Base-by-base conservation (phyloP, 108 stramenopile genomes). In the Discostella stelligeroides region DNA sequence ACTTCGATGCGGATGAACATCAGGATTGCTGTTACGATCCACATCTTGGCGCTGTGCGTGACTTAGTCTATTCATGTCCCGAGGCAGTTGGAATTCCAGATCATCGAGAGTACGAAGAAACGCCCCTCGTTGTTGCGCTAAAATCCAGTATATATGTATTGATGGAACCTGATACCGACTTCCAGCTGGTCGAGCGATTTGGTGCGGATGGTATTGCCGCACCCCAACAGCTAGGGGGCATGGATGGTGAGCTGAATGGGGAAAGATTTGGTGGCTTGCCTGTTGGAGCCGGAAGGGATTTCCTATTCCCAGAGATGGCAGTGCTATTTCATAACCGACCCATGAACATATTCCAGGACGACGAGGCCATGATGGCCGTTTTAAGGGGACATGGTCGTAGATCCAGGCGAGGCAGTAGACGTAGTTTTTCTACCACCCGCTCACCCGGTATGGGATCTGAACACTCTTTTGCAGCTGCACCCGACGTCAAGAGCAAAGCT, bases 21-120 rank as follows among this genome's bases (percentile, higher is more conserved):
- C 71, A 72, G 41, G 71, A 72, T 42, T 72, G 71, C 48, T 63
- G 55, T 41, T 72, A 55, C 27, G 62, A 57, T 43, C 71, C 71
- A 8, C 69, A 70, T 15, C 61, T 75, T 15, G 74, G 69, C 41
- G 47, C 42, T 40, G 69, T 75, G 28, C 42, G 69, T 3, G 74
- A 69, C 56, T 64, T 91, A 9, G 86, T 91, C 10, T 30, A 82
- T 59, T 83, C 84, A 8, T 85, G 82, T 53, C 82, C 90, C 0
- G 86, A 91, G 60, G 87, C 87, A 6, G 73, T 82, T 23, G 80
- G 82, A 6, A 67, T 88, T 39, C 84, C 90, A 5, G 90, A 91
- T 51, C 72, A 79, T 30, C 84, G 87, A 42, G 90, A 91, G 42
- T 91, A 88, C 42, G 87, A 88, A 68, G 90, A 91, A 59, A 86